Evolutionary conservation across 225 moss, liverwort and hornwort species (phyloP), one percentile per base, ranked within the genome.

Genomic region (Sphagnum contortum): DNA sequence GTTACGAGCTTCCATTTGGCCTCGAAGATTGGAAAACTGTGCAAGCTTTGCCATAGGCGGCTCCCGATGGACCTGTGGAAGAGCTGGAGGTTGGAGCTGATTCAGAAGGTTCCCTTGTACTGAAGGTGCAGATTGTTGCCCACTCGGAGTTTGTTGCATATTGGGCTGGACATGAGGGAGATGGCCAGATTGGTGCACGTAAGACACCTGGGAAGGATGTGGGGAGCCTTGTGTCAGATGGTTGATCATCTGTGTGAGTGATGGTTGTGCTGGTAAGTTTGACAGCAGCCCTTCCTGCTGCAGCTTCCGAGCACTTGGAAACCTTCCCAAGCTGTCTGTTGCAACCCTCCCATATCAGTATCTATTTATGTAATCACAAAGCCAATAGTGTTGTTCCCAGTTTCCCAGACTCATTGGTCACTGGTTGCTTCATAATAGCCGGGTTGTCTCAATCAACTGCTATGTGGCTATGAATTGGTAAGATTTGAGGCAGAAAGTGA

Each of bases 291-390:
- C 81, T 67, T 89, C 79, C 64, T 75, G 78, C 62, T 81, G 79
- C 70, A 89, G 50, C 66, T 89, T 89, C 65, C 81, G 77, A 75
- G 77, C 75, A 68, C 75, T 87, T 56, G 89, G 89, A 61, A 89
- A 89, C 56, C 74, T 77, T 45, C 73, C 66, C 67, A 89, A 68
- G 71, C 86, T 86, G 63, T 74, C 89, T 89, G 86, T 29, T 29
- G 29, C 29, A 29, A 29, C 29, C 29, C 29, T 29, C 29, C 29
- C 29, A 29, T 29, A 29, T 29, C 29, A 29, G 29, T 29, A 29
- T 29, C 29, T 29, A 29, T 29, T 29, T 29, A 29, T 29, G 29
- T 29, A 29, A 29, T 29, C 29, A 29, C 29, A 29, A 29, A 29
- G 29, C 29, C 29, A 29, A 29, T 29, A 29, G 29, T 29, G 29